phyloP scores from a whole-genome alignment of 2,329 filamentous ascomycete species.

The Alternaria ethzedia region DNA sequence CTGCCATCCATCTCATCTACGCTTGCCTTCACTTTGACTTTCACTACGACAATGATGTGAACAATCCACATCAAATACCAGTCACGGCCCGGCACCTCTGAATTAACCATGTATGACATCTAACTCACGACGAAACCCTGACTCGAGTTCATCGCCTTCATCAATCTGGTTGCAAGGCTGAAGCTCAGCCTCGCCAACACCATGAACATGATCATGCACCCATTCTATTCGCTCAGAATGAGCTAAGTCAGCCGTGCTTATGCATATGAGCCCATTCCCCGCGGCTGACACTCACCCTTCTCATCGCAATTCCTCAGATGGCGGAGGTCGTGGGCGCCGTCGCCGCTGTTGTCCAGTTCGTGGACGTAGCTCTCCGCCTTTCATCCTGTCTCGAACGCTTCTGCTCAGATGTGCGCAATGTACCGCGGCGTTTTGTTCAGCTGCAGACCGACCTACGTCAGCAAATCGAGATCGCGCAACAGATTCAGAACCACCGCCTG shows the following conservation, averaged over 20 bases:
- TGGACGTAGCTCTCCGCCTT: background rate
- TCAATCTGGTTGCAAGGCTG: background rate
- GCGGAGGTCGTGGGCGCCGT: background rate
- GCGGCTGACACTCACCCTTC: fast-evolving
- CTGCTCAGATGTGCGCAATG: background rate
- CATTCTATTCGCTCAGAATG: background rate
- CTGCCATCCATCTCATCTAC: background rate
- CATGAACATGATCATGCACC: background rate
- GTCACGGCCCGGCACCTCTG: too few relatives aligned
- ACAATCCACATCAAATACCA: fast-evolving
- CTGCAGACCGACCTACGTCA: background rate
- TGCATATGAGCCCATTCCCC: background rate
- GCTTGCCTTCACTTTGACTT: background rate
- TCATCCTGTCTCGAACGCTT: background rate
- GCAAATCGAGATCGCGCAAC: background rate
- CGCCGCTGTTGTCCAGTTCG: background rate
- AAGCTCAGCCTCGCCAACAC: background rate
- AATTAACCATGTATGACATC: too few relatives aligned
- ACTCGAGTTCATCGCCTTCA: background rate
- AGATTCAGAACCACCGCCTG: background rate
- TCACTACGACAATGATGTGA: background rate
- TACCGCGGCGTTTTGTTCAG: background rate
- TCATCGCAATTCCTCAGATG: background rate
- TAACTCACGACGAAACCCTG: too few relatives aligned
- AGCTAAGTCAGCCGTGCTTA: background rate